Percentiles rank a stretch among this genome's conserved stretches.
Conservation (phyloP, 2,329 filamentous ascomycete species). For the Ascochyta viciae-villosae region DNA sequence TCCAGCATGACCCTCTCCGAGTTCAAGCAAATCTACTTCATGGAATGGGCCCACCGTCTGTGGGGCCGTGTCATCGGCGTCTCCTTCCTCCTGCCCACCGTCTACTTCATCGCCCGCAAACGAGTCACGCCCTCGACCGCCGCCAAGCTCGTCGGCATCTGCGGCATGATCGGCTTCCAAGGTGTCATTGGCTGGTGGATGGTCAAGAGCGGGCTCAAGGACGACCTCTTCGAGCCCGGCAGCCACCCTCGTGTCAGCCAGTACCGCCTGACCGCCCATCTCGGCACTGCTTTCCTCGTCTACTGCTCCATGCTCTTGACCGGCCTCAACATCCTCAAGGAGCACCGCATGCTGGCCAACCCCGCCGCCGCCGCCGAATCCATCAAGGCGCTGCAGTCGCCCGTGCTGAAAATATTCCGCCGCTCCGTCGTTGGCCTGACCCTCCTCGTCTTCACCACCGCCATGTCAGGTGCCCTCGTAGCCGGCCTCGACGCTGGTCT, state of each 20-base stretch:
- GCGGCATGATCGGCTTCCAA: constrained; percentile 89
- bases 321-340: constrained; percentile 82
- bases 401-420: constrained; percentile 75
- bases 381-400: constrained; percentile 66
- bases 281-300: constrained; percentile 89
- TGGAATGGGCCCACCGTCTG: constrained; percentile 96
- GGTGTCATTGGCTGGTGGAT: constrained; percentile 99
- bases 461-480: constrained; percentile 91
- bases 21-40: constrained; percentile 99
- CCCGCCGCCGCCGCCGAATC: constrained; percentile 68
- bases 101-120: constrained; percentile 84
- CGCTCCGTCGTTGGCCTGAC: constrained; percentile 74
- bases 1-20: constrained; percentile 90
- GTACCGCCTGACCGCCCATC: constrained; percentile 88
- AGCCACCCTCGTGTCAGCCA: constrained; percentile 92
- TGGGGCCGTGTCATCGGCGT: constrained; percentile 94
- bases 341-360: constrained; percentile 72
- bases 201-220: constrained; percentile 95
- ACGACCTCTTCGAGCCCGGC: constrained; percentile 91
- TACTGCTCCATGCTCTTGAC: constrained; percentile 95
- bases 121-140: constrained; percentile 82
- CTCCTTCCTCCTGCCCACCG: constrained; percentile 84
- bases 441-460: constrained; percentile 82
- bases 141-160: constrained; percentile 79
- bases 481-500: constrained; percentile 94